These are phyloP conservation scores for Phalaenopsis hybrid DNA, from an alignment of 116 monocot species.

Conservation along the genomic window DNA sequence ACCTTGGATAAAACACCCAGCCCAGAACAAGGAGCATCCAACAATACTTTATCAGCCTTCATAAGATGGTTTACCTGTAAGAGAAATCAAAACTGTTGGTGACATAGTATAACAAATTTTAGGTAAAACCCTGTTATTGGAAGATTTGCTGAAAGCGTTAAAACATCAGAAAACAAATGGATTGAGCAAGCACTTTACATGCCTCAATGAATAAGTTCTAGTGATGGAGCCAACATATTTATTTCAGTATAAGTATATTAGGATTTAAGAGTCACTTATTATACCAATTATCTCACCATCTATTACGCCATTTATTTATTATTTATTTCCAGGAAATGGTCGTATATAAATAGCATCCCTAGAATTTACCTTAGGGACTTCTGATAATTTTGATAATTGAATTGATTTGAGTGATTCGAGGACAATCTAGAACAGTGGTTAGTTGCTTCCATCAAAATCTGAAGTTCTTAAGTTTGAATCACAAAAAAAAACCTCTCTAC, in stretches of 20 bases:
- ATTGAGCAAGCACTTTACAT: neutral
- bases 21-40: constrained; percentile 95
- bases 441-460: neutral
- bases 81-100: neutral
- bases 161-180: neutral
- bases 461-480: no score
- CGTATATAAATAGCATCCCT: neutral
- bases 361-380: neutral
- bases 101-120: neutral
- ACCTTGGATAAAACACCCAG: constrained; percentile 96
- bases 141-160: neutral
- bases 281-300: neutral
- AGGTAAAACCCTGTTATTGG: neutral
- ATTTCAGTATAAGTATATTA: neutral
- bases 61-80: constrained; percentile 39
- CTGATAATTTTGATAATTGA: neutral
- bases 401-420: neutral
- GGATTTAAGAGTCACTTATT: neutral
- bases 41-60: constrained; percentile 73
- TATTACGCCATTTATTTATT: no score
- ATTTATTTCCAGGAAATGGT: neutral
- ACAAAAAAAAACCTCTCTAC: neutral
- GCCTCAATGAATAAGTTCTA: neutral
- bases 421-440: neutral
- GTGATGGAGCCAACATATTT: neutral